These are phyloP conservation scores for Paecilomyces sp. DNA, from an alignment of 2,329 filamentous ascomycete species.

Conservation along the genomic window DNA sequence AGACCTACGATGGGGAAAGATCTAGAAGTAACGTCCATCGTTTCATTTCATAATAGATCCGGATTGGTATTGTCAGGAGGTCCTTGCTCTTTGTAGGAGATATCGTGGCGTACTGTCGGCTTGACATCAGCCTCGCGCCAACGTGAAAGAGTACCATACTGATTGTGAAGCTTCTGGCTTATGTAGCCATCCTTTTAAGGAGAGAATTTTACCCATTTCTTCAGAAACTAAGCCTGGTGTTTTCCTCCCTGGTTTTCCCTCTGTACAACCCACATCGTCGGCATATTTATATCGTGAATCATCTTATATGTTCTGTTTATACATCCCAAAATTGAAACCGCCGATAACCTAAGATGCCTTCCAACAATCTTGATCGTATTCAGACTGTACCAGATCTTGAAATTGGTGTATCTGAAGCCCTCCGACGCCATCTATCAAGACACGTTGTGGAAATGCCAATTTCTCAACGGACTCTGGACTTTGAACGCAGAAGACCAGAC, in stretches of 20 bases:
- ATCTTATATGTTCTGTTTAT: neutral
- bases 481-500: slow-evolving; percentile 47
- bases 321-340: neutral
- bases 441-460: slow-evolving; percentile 45
- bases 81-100: neutral
- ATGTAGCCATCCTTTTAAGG: no score
- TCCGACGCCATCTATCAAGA: slow-evolving; percentile 44
- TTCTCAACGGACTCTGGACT: slow-evolving; percentile 48
- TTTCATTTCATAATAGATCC: neutral
- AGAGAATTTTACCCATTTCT: no score
- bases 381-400: slow-evolving; percentile 32
- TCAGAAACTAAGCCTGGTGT: no score
- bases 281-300: neutral
- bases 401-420: slow-evolving; percentile 47
- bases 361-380: slow-evolving; percentile 11
- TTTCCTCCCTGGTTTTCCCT: no score
- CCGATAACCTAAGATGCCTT: neutral
- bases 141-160: no score
- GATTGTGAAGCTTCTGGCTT: no score
- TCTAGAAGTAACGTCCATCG: neutral
- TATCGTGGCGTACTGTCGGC: neutral
- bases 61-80: neutral
- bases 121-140: no score
- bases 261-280: neutral
- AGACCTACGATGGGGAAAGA: neutral